Conservation (phyloP, 2,329 filamentous ascomycete species). For the Penicillium digitatum region DNA sequence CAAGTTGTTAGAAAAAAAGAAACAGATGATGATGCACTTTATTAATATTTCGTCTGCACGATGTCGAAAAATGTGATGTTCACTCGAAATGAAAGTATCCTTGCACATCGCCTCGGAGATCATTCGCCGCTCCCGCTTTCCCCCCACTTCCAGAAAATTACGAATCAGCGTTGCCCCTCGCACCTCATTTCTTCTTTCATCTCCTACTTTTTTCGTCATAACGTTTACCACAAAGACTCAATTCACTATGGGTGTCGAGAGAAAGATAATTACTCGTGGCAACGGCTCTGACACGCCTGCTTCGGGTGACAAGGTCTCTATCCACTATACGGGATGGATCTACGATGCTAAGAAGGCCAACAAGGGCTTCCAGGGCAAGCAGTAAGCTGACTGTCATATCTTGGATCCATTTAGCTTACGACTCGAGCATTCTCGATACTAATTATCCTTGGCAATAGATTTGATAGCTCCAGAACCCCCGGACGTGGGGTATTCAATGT, state of each 20-base stretch:
- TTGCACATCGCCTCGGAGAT: background rate
- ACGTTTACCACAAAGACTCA: background rate
- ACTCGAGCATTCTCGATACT: background rate
- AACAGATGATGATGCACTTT: background rate
- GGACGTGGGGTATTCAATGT: constrained; percentile 72
- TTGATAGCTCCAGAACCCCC: constrained; percentile 69
- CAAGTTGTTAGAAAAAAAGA: background rate
- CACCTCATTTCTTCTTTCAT: constrained; percentile 7
- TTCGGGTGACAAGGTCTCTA: constrained; percentile 69
- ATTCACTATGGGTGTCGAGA: constrained; percentile 20
- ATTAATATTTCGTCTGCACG: background rate
- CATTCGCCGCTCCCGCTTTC: background rate
- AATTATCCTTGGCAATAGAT: constrained; percentile 51
- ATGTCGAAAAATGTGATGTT: background rate
- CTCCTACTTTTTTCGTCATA: background rate
- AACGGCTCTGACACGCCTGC: constrained; percentile 56
- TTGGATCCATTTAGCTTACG: background rate
- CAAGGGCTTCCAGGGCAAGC: constrained; percentile 60
- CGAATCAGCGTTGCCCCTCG: constrained; percentile 14
- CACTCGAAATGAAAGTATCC: background rate
- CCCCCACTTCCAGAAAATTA: constrained; percentile 15
- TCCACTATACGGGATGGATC: constrained; percentile 86
- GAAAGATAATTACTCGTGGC: constrained; percentile 46
- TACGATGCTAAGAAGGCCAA: constrained; percentile 61
- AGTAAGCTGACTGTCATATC: constrained; percentile 52